phyloP scores from a whole-genome alignment of 345 rosid species.

The Eucalyptus tenuipes region DNA sequence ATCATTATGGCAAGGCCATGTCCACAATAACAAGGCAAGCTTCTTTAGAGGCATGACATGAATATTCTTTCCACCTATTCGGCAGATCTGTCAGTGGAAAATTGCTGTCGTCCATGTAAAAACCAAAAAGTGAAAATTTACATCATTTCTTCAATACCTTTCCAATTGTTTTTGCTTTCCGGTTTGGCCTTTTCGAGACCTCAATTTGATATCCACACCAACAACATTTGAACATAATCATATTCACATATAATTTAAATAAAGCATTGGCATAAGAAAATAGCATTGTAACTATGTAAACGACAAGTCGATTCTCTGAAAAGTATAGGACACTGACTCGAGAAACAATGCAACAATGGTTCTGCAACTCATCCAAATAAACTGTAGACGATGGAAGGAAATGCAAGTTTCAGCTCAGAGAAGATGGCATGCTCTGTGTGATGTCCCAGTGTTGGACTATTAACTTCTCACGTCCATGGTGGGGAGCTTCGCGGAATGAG shows the following conservation, averaged over 20 bases:
- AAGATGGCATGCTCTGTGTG: neutral
- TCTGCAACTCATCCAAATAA: neutral
- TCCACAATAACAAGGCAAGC: no score
- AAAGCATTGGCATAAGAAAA: neutral
- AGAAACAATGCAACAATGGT: neutral
- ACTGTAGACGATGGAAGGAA: neutral
- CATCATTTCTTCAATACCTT: no score
- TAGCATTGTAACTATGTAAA: neutral
- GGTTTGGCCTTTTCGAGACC: no score
- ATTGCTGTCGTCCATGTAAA: no score
- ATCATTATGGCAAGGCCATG: no score
- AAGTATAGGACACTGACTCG: neutral
- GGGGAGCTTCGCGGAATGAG: neutral
- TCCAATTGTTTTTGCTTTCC: no score
- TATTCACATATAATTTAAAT: neutral
- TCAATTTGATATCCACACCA: no score
- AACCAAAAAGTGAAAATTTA: no score
- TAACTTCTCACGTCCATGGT: neutral
- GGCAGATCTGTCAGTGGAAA: no score
- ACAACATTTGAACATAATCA: neutral
- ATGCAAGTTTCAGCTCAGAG: neutral
- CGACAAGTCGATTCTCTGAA: neutral
- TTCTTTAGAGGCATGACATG: no score
- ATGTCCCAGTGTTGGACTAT: neutral
- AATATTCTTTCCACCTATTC: no score